phyloP scores from a whole-genome alignment of 257 asterid species.

The Prunella vulgaris region DNA sequence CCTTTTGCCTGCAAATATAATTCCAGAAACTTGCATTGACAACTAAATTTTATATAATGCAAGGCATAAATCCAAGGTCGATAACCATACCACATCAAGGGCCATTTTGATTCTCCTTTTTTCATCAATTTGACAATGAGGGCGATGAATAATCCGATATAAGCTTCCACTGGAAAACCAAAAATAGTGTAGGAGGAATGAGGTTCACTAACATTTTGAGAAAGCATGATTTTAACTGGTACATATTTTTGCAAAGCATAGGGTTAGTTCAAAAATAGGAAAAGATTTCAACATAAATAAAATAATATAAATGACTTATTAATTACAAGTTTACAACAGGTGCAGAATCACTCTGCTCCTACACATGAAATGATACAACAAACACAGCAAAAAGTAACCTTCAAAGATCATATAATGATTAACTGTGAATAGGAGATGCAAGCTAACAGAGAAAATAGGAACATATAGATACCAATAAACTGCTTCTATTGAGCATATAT shows the following conservation, averaged over 20 bases:
- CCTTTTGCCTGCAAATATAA: conserved; percentile 78
- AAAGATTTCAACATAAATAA: background rate
- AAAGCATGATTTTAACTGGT: conserved; percentile 4
- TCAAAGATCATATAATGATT: background rate
- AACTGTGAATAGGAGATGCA: background rate
- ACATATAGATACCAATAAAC: background rate
- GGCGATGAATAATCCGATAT: conserved; percentile 93
- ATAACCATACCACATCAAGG: conserved; percentile 84
- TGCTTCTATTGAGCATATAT: background rate
- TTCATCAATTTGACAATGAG: conserved; percentile 93
- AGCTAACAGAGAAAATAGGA: background rate
- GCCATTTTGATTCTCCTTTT: conserved; percentile 94
- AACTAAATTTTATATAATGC: conserved; percentile 7
- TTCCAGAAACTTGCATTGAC: conserved; percentile 19
- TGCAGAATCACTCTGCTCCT: background rate
- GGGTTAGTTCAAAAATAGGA: background rate
- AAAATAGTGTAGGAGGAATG: conserved; percentile 17
- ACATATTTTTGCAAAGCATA: background rate
- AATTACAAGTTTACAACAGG: background rate
- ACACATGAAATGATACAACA: background rate
- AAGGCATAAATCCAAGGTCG: background rate
- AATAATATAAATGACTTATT: background rate
- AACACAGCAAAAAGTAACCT: background rate
- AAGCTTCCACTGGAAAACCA: conserved; percentile 87
- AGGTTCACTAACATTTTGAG: conserved; percentile 19